Percentiles rank a stretch among this genome's conserved stretches.
Conservation (phyloP, 345 rosid genomes). For the Aquilaria malaccensis region DNA sequence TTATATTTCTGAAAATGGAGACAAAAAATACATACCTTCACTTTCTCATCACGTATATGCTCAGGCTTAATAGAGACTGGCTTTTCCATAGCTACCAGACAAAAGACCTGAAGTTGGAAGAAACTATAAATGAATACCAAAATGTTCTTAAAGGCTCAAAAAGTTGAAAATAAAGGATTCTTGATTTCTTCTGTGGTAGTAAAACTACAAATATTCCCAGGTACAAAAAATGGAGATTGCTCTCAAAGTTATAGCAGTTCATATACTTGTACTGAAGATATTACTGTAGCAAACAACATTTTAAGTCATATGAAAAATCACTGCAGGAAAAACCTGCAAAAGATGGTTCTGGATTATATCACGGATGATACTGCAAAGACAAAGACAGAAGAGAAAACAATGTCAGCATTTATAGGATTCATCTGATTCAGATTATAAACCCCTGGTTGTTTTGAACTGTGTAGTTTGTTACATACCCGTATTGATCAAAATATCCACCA, state of each 20-base stretch:
- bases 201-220: too few species aligned
- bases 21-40: constrained; percentile 53
- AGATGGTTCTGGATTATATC: constrained; percentile 98
- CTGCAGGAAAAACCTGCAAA: constrained; percentile 48
- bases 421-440: too few species aligned
- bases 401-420: constrained; percentile 6
- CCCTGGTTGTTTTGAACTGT: background rate
- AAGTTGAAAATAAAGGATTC: too few species aligned
- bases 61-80: constrained; percentile 95
- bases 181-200: too few species aligned
- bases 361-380: constrained; percentile 76
- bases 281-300: background rate
- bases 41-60: constrained; percentile 98
- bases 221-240: too few species aligned
- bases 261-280: too few species aligned
- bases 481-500: constrained; percentile 97
- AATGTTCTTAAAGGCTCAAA: too few species aligned
- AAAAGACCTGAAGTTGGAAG: constrained; percentile 57
- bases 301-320: constrained; percentile 1
- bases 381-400: constrained; percentile 4
- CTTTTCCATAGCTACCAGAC: constrained; percentile 97
- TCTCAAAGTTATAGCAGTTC: too few species aligned
- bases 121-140: constrained; percentile 2
- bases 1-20: too few species aligned
- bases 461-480: constrained; percentile 51